Evolutionary conservation across 2,329 filamentous ascomycete species (phyloP), one percentile per base, ranked within the genome.

Genomic region (Malbranchea cinnamomea): DNA sequence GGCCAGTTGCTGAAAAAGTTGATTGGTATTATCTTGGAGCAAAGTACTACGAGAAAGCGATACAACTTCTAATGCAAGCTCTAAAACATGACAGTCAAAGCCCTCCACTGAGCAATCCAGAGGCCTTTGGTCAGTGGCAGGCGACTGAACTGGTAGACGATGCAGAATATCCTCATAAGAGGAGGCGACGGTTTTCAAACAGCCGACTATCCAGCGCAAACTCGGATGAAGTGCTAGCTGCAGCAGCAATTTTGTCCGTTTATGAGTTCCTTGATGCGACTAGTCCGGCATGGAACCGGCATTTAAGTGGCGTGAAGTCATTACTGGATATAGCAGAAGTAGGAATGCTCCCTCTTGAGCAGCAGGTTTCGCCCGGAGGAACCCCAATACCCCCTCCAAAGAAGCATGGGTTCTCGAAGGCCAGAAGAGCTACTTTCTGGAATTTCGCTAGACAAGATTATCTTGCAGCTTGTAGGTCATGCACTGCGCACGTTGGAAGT

Each of bases 211-310:
- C 52, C 6, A 46, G 58, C 47, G 50, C 50, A 12, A 48, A 53
- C 33, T 57, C 53, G 0, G 71, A 76, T 39, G 71, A 78, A 34
- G 59, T 76, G 3, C 57, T 77, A 13, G 71, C 72, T 6, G 71
- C 74, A 2, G 72, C 72, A 2, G 71, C 73, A 0, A 76, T 78
- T 9, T 50, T 79, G 2, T 77, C 71, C 35, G 68, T 74, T 0
- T 78, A 77, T 43, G 74, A 78, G 38, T 71, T 77, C 35, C 55
- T 78, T n/a, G 71, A 77, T 46, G 68, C 69, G 2, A 74, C 70
- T 0, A 68, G 67, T 2, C 60, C 62, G 0, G 71, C 72, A 12
- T 78, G 72, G 72, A 63, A 66, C 40, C 48, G 70, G 3, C 74
- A 78, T 52, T 52, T 78, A 4, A 75, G 69, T 39, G 73, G 72